phyloP scores from a whole-genome alignment of 148 eudicot species.

The Salicornia ramosissima region DNA sequence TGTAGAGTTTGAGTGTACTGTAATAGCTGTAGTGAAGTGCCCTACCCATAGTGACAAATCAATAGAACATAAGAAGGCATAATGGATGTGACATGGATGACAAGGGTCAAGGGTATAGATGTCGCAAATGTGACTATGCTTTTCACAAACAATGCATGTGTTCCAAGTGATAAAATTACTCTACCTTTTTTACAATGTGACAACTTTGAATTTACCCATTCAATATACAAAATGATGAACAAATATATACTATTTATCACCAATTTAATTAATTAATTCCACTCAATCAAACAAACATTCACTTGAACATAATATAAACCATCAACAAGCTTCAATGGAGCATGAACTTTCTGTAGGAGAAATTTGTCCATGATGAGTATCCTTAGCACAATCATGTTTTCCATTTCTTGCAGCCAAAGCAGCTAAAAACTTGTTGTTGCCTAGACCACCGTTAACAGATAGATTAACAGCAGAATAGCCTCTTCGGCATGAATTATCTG shows the following conservation, averaged over 20 bases:
- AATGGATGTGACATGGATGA: too few relatives aligned
- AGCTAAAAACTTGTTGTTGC: constrained; percentile 54
- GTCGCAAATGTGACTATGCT: too few relatives aligned
- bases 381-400: constrained; percentile 50
- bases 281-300: neutral
- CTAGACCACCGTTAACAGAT: neutral
- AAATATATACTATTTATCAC: neutral
- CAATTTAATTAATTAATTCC: neutral
- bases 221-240: neutral
- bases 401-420: constrained; percentile 52
- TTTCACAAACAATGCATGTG: too few relatives aligned
- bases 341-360: constrained; percentile 36
- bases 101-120: too few relatives aligned
- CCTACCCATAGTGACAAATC: too few relatives aligned
- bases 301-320: neutral
- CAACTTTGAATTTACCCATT: neutral
- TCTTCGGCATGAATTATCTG: constrained; percentile 51
- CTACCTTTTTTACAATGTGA: too few relatives aligned
- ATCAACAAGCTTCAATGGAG: constrained; percentile 54
- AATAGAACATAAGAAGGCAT: too few relatives aligned
- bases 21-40: too few relatives aligned
- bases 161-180: too few relatives aligned
- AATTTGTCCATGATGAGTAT: constrained; percentile 17
- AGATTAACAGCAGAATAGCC: neutral
- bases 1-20: too few relatives aligned